A percentile compares a stretch with the other conserved stretches of the same genome.
These are phyloP conservation scores for Penicillium olsonii DNA, from an alignment of 2,329 filamentous ascomycete species.

Conservation along the genomic window DNA sequence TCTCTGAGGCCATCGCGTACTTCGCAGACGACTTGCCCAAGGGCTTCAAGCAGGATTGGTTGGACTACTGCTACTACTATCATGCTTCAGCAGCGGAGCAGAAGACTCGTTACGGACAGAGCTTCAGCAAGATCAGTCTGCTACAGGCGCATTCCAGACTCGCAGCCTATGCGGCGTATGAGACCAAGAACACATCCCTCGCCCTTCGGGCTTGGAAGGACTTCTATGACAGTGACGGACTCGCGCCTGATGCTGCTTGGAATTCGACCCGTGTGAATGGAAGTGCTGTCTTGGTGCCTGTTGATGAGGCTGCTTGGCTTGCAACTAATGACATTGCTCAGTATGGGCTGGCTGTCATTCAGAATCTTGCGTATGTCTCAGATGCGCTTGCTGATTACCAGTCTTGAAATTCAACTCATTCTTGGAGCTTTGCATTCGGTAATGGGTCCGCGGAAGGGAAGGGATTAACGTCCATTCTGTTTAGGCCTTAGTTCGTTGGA, in stretches of 20 bases:
- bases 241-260: slow-evolving; percentile 16
- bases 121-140: slow-evolving; percentile 52
- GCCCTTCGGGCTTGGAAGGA: slow-evolving; percentile 57
- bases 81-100: slow-evolving; percentile 54
- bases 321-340: slow-evolving; percentile 59
- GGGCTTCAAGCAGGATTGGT: slow-evolving; percentile 57
- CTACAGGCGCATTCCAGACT: slow-evolving; percentile 61
- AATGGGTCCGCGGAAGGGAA: no score
- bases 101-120: slow-evolving; percentile 52
- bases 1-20: slow-evolving; percentile 57
- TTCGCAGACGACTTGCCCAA: slow-evolving; percentile 48
- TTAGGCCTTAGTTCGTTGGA: no score
- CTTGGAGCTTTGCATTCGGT: no score
- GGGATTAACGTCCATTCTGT: no score
- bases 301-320: slow-evolving; percentile 60
- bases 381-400: slow-evolving; percentile 2
- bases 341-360: slow-evolving; percentile 60
- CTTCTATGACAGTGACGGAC: slow-evolving; percentile 41
- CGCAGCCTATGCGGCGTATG: slow-evolving; percentile 55
- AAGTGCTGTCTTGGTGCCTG: slow-evolving; percentile 47
- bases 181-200: slow-evolving; percentile 49
- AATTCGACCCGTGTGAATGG: slow-evolving; percentile 37
- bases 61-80: slow-evolving; percentile 64
- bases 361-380: slow-evolving; percentile 45
- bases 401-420: not conserved